Conservation (phyloP, 495 filamentous ascomycete genomes). For the Lasiosphaeriaceae sp. region DNA sequence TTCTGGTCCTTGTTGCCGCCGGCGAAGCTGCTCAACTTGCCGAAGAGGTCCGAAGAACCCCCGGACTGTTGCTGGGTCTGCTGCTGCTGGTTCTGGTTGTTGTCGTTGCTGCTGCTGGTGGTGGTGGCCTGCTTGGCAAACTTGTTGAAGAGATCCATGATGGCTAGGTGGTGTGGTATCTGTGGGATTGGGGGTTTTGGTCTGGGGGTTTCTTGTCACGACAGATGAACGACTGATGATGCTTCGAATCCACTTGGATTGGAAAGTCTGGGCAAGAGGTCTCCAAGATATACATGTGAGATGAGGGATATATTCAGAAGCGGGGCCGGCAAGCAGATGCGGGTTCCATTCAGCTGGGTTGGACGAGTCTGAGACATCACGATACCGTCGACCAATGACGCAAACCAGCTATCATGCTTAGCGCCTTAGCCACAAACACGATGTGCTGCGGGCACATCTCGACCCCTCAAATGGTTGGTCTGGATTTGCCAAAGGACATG, state of each 20-base stretch:
- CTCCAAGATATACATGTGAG: constrained; percentile 4
- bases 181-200: too few relatives aligned
- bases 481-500: too few relatives aligned
- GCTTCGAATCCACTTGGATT: too few relatives aligned
- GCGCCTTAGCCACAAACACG: not conserved
- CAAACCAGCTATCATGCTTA: not conserved
- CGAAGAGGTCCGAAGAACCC: constrained; percentile 34
- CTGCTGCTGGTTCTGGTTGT: constrained; percentile 14
- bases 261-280: not conserved
- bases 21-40: constrained; percentile 40
- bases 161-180: too few relatives aligned
- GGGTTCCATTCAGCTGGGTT: constrained; percentile 17
- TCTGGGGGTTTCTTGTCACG: too few relatives aligned
- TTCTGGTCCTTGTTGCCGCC: constrained; percentile 12
- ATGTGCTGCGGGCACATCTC: too few relatives aligned
- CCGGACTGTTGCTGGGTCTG: constrained; percentile 15
- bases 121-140: constrained; percentile 18
- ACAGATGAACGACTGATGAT: too few relatives aligned
- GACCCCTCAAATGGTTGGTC: too few relatives aligned
- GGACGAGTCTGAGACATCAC: constrained; percentile 12
- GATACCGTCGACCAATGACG: constrained; percentile 1
- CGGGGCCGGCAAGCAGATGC: not conserved
- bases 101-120: constrained; percentile 13
- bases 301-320: constrained; percentile 17
- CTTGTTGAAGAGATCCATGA: constrained; percentile 43